Percentiles rank a stretch among this genome's conserved stretches.
Evolutionary conservation across 345 rosid genomes (phyloP).

Genomic region (Schrenkiella parvula): DNA sequence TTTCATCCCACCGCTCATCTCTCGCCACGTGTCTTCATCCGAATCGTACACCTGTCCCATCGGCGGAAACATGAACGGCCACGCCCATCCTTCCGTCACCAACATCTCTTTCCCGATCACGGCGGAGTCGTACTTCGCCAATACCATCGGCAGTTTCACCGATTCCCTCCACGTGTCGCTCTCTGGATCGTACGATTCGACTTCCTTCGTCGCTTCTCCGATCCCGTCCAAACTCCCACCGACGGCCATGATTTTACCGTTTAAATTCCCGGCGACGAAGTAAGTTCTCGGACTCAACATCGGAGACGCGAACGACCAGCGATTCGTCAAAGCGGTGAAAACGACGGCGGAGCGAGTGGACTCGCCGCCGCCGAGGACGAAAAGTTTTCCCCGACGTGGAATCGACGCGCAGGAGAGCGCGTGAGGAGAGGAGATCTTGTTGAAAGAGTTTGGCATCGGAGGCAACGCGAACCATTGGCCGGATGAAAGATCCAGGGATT

Average conservation of each 20-base stretch:
- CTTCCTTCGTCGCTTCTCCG: conserved; percentile 40
- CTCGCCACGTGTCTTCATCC: conserved; percentile 49
- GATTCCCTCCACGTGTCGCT: conserved; percentile 46
- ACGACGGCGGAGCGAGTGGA: conserved; percentile 34
- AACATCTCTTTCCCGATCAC: conserved; percentile 46
- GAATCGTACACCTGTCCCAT: conserved; percentile 52
- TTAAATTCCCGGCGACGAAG: conserved; percentile 42
- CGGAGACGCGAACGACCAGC: conserved; percentile 55
- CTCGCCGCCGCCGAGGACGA: conserved; percentile 62
- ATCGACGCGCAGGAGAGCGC: conserved; percentile 59
- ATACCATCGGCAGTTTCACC: conserved; percentile 34
- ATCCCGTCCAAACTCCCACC: conserved; percentile 46
- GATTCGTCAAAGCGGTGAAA: conserved; percentile 49
- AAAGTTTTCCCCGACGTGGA: conserved; percentile 57
- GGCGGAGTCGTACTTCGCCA: conserved; percentile 66
- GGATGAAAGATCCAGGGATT: conserved; percentile 55
- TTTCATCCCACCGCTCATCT: conserved; percentile 57
- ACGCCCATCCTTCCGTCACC: conserved; percentile 79
- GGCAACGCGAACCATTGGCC: conserved; percentile 65
- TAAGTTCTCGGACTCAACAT: conserved; percentile 54
- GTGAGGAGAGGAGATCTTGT: conserved; percentile 39
- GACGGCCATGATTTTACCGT: conserved; percentile 52
- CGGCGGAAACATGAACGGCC: conserved; percentile 71
- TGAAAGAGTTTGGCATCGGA: conserved; percentile 57
- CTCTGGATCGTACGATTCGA: conserved; percentile 47